Conservation (phyloP, 2,329 filamentous ascomycete genomes). For the Cytospora mali region DNA sequence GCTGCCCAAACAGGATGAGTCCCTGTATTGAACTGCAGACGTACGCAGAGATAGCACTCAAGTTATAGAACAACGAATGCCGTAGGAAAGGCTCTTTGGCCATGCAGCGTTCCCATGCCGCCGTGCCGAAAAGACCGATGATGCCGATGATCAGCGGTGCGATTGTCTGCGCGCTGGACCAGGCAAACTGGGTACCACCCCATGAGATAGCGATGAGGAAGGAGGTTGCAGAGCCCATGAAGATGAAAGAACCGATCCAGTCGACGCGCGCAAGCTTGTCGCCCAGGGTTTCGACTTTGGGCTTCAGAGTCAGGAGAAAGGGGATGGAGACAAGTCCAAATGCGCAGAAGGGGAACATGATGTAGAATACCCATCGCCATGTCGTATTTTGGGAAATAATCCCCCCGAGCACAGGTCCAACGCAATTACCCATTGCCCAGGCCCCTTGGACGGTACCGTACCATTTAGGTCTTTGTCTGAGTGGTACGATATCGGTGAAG, state of each 20-base stretch:
- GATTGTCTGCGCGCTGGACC: conserved; percentile 45
- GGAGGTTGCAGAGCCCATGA: conserved; percentile 46
- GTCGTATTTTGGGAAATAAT: conserved; percentile 39
- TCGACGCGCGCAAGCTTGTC: conserved; percentile 47
- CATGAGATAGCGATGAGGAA: conserved; percentile 52
- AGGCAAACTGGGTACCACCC: conserved; percentile 48
- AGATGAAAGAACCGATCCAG: conserved; percentile 48
- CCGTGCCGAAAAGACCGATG: conserved; percentile 41
- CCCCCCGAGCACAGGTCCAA: conserved; percentile 45
- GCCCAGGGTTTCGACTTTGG: conserved; percentile 36
- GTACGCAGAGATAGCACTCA: conserved; percentile 37
- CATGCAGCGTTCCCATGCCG: conserved; percentile 41
- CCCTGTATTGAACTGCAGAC: conserved; percentile 39
- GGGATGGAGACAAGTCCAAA: conserved; percentile 44
- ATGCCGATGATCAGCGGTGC: conserved; percentile 48
- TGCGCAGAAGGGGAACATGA: conserved; percentile 49
- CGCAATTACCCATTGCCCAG: conserved; percentile 44
- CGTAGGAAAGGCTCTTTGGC: conserved; percentile 40
- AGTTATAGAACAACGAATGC: conserved; percentile 36
- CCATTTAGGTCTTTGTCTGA: conserved; percentile 45
- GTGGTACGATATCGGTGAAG: conserved; percentile 46
- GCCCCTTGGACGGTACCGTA: conserved; percentile 42
- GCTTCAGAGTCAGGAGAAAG: conserved; percentile 45
- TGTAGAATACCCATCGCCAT: conserved; percentile 54
- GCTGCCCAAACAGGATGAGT: conserved; percentile 38